A percentile compares a stretch with the other conserved stretches of the same genome.
These are phyloP conservation scores for Mimosa pudica DNA, from an alignment of 306 rosid genomes.

Conservation along the genomic window DNA sequence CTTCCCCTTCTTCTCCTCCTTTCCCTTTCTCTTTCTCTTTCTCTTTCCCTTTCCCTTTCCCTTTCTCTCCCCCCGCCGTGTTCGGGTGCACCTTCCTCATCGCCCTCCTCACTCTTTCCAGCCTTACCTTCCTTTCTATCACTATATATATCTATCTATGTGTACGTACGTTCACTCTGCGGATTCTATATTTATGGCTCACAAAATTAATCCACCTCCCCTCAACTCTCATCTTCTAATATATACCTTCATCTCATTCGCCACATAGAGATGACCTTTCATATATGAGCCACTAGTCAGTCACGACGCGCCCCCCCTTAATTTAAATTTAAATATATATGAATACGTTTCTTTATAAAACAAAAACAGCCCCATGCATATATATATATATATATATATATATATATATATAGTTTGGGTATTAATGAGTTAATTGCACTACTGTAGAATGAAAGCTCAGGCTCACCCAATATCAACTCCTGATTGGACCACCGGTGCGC, in stretches of 20 bases:
- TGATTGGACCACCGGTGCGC: conserved; percentile 12
- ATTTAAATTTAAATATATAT: too few species aligned
- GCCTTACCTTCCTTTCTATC: neutral
- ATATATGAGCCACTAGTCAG: neutral
- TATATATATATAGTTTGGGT: neutral
- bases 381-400: too few species aligned
- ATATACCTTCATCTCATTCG: neutral
- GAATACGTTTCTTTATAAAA: too few species aligned
- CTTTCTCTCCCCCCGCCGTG: neutral
- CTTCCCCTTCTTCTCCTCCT: too few species aligned
- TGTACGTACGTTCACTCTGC: too few species aligned
- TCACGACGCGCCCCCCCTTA: neutral
- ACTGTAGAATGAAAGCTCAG: neutral
- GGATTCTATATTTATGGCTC: too few species aligned
- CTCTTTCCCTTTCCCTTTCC: too few species aligned
- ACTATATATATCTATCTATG: too few species aligned
- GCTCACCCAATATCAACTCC: neutral
- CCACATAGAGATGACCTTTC: neutral
- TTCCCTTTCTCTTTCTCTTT: too few species aligned
- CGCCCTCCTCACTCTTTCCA: neutral
- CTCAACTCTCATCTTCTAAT: neutral
- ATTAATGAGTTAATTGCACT: too few species aligned
- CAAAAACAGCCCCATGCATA: too few species aligned
- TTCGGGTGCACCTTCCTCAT: conserved; percentile 80
- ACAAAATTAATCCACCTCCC: neutral